Conservation (phyloP, 441 rosid genomes). For the Croton laevigatus region DNA sequence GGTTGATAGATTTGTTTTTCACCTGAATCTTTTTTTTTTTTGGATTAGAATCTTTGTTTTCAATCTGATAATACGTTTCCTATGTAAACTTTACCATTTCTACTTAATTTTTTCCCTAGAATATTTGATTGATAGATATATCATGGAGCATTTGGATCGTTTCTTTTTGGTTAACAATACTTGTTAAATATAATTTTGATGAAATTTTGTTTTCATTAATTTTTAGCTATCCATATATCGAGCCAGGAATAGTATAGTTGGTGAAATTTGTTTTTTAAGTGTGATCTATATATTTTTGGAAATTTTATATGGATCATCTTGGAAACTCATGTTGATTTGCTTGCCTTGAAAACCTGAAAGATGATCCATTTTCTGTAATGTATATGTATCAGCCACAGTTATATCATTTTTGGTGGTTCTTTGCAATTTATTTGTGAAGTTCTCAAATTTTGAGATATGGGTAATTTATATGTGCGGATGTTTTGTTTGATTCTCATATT, state of each 20-base stretch:
- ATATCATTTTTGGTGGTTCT: background rate
- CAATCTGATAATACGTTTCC: background rate
- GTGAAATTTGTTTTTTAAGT: background rate
- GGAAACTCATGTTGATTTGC: background rate
- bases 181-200: background rate
- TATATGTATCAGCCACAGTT: background rate
- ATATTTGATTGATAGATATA: conserved; percentile 3
- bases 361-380: background rate
- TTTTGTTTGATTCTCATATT: background rate
- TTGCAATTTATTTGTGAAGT: background rate
- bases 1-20: conserved; percentile 10
- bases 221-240: no score
- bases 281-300: background rate
- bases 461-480: background rate
- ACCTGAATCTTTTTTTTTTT: conserved; percentile 24
- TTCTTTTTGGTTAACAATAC: background rate
- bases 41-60: background rate
- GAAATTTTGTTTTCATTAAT: background rate
- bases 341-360: background rate
- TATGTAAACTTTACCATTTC: background rate
- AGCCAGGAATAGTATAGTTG: no score
- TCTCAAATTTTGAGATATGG: background rate
- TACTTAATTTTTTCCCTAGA: background rate
- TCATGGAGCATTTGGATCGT: background rate
- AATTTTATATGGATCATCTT: background rate